Base-by-base conservation (phyloP, 1,284 basidiomycete genomes). In the Dichomitus squalens region DNA sequence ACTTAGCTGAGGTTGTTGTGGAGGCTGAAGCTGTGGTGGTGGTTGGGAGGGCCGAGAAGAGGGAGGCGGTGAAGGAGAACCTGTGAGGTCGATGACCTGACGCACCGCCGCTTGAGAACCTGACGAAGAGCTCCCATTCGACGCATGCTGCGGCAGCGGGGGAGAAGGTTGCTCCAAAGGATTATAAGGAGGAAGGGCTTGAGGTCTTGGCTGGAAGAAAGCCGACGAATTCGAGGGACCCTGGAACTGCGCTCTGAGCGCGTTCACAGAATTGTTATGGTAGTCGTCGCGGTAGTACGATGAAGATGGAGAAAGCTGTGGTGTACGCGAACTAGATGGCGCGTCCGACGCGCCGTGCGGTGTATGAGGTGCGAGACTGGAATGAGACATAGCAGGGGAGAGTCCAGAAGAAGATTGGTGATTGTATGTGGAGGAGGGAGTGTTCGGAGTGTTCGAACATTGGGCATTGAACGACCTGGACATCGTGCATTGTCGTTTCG, bases 61-160 rank as follows among this genome's bases (percentile, higher is more conserved):
- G 4, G 88, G 81, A 16, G 86, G 84, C 2, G 88, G 87, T 3
- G 90, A 89, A 4, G 88, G 88, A 1, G 89, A 90, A 58, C 76
- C 75, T 2, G 90, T 92, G 38, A 92, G 80, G 78, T 92, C 89
- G 71, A 92, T 92, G 53, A 92, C 78, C 58, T 86, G 82, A 52
- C 74, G 78, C 34, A 60, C 34, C 8, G 50, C 27, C 21, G 55
- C 35, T 31, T 60, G 52, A 31, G 60, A 51, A 11, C 54, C 35
- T 20, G 52, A 40, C 18, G 41, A 29, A 11, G 29, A 34, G 20
- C 29, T 44, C 12, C 48, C 48, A 34, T 54, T 57, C 1, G 21
- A 23, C 6, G 4, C 31, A 27, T 6, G 49, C 31, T 14, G 35
- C 12, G 44, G n/a, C 8, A 29, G 44, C 16, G 38, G 56, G 21